Base-by-base conservation (phyloP, 2,329 filamentous ascomycete species). In the Diaporthe citri region DNA sequence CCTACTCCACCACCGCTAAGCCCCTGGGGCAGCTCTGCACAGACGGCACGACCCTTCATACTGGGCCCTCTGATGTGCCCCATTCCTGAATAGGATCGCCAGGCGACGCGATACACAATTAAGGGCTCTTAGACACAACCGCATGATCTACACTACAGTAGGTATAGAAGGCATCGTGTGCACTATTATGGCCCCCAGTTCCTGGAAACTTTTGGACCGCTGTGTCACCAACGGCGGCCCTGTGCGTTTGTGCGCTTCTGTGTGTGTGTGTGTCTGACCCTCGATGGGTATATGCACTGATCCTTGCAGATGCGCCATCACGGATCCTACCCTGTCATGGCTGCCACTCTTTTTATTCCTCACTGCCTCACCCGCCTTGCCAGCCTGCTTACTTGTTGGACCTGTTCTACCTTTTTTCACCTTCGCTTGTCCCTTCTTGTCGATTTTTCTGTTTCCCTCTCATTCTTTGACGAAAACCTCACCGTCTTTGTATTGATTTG, bases 281-380 rank as follows among this genome's bases (percentile, higher is more conserved):
- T 72, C 56, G 56, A 72, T 72, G 46, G 31, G 25, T 64, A 39
- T 67, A 52, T 72, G 70, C 70, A 72, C 3, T 9, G 28, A 72
- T 55, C 71, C 71, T 28, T 64, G 71, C 48, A 31, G 31, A 55
- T 69, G 64, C 64, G 64, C 64, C 64, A 55, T 55, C 48, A 13
- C 57, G 46, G 70, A 72, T 72, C 70, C 70, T 36, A 52, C 70
- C 70, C 48, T 72, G 70, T 52, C 41, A 31, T 43, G 43, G 70
- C 70, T 64, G 70, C 71, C 48, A 72, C 57, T 55, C 48, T 55
- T 55, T 64, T 64, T 55, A 64, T 43, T 59, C 60, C 57, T 72
- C 71, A 62, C 71, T 72, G 71, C 70, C 70, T 72, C 70, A 28
- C 70, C 71, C 59, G 36, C 59, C 51, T 39, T 31, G 48, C 64